A percentile compares a stretch with the other conserved stretches of the same genome.
Evolutionary conservation across 345 rosid genomes (phyloP).

Genomic region (Viola odorata): DNA sequence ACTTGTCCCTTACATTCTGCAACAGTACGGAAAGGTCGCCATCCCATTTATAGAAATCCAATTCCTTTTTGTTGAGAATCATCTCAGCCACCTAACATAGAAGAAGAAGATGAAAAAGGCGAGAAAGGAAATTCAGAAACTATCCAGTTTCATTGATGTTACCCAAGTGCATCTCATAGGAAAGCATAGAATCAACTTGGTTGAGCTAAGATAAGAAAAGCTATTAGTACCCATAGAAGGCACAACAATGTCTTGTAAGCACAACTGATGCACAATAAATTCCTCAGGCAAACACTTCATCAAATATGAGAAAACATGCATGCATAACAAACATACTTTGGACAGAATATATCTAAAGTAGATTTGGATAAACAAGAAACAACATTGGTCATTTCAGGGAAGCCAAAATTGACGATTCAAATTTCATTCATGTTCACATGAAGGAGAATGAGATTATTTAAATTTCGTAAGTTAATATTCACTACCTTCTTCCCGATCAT

Average conservation of each 20-base stretch:
- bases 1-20: conserved; percentile 79
- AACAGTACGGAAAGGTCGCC: conserved; percentile 65
- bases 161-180: not conserved
- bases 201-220: not conserved
- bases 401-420: not conserved
- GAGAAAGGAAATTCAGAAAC: not conserved
- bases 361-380: not conserved
- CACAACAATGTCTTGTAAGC: not conserved
- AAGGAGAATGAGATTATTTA: too few species aligned
- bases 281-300: too few species aligned
- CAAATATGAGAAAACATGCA: too few species aligned
- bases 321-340: too few species aligned
- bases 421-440: not conserved
- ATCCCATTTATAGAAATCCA: conserved; percentile 90
- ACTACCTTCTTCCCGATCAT: conserved; percentile 93
- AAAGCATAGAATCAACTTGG: not conserved
- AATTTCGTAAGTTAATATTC: not conserved
- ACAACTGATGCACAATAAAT: not conserved
- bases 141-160: not conserved
- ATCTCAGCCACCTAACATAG: conserved; percentile 55
- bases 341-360: too few species aligned
- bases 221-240: not conserved
- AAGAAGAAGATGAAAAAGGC: not conserved
- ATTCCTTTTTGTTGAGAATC: conserved; percentile 56
- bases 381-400: not conserved